Conservation (phyloP, 805 yeast genomes). For the Starmerella kuoi region DNA sequence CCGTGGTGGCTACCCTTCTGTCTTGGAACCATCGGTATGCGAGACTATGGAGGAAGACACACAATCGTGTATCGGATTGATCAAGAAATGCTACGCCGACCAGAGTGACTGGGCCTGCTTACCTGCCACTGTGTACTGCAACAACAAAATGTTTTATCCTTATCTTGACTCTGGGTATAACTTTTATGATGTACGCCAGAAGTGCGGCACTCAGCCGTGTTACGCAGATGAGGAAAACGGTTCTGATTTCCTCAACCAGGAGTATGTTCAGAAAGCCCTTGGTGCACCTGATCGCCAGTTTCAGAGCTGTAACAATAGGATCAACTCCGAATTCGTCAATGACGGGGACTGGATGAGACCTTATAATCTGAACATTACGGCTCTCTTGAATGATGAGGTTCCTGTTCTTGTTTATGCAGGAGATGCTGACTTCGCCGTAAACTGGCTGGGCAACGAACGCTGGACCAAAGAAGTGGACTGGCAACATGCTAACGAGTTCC, state of each 20-base stretch:
- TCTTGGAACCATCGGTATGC: constrained; percentile 71
- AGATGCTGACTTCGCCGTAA: constrained; percentile 89
- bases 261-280: constrained; percentile 65
- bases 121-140: constrained; percentile 86
- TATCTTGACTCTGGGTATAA: constrained; percentile 80
- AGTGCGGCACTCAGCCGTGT: constrained; percentile 52
- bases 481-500: constrained; percentile 44
- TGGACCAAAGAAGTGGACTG: constrained; percentile 68
- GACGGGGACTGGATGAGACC: constrained; percentile 94
- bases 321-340: constrained; percentile 67
- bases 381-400: constrained; percentile 52
- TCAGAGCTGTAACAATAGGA: constrained; percentile 42
- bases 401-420: constrained; percentile 90
- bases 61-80: constrained; percentile 66
- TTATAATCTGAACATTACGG: constrained; percentile 57
- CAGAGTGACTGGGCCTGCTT: constrained; percentile 66
- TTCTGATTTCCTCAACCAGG: constrained; percentile 64
- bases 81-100: constrained; percentile 63
- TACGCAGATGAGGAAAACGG: constrained; percentile 64
- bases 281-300: constrained; percentile 78
- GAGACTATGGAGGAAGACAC: constrained; percentile 50
- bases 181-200: constrained; percentile 79
- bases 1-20: constrained; percentile 70
- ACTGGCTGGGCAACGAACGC: constrained; percentile 87
- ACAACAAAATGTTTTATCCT: constrained; percentile 57